Evolutionary conservation across 78 protist genomes (phyloP).

Genomic region (Blattamonas nauphoetae): DNA sequence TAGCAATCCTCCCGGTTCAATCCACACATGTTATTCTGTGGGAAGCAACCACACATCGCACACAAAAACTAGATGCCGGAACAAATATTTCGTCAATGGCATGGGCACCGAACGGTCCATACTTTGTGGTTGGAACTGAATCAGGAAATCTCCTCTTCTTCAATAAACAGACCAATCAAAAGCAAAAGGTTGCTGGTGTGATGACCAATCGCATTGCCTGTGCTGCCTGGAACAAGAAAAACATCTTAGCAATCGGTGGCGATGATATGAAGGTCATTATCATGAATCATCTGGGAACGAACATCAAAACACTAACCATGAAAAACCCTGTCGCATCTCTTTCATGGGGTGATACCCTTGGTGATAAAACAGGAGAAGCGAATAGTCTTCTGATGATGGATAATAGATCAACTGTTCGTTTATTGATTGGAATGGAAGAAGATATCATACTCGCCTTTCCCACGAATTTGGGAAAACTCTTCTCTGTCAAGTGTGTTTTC

Average conservation of each 20-base stretch:
- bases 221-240: slow-evolving; percentile 48
- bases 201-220: slow-evolving; percentile 44
- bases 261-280: slow-evolving; percentile 23
- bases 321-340: not conserved
- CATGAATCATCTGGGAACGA: not conserved
- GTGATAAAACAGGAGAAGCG: too few species aligned
- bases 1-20: not conserved
- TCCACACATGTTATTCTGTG: not conserved
- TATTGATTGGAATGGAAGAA: not conserved
- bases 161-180: slow-evolving; percentile 31
- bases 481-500: not conserved
- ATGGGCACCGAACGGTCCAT: not conserved
- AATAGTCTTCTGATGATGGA: too few species aligned
- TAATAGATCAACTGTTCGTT: too few species aligned
- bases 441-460: not conserved
- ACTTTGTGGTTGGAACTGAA: slow-evolving; percentile 18
- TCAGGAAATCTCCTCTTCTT: slow-evolving; percentile 27
- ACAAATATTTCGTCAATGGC: not conserved
- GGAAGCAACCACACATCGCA: not conserved
- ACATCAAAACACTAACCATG: not conserved
- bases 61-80: not conserved
- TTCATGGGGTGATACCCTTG: not conserved
- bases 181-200: slow-evolving; percentile 40
- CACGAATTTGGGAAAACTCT: not conserved
- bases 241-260: slow-evolving; percentile 38